Evolutionary conservation across 441 rosid genomes (phyloP), one percentile per base, ranked within the genome.

Genomic region (Pelargonium citronellum): DNA sequence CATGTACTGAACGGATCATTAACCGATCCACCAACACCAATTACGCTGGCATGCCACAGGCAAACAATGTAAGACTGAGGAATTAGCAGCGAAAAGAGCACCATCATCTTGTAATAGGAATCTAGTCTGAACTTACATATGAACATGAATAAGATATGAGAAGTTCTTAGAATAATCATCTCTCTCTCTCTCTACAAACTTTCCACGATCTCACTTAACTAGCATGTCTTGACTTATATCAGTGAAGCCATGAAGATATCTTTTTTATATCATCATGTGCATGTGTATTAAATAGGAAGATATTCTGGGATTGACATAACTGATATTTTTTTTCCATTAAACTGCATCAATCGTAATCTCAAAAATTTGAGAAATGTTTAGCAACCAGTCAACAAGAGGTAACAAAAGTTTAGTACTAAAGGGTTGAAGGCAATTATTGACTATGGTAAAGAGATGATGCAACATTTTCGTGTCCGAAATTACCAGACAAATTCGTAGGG

Each of bases 21-120:
- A 67, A 73, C 92, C 3, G 92, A 94, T 49, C 97, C 95, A 1
- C 86, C 85, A 1, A 75, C 80, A 72, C 90, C 90, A 27, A 68
- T 89, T 63, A 51, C 58, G 12, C 58, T n/a, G 4, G 58, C 58
- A 2, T 51, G 58, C 15, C 58, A 51, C 20, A 51, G 58, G 58
- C 15, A n/a, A 15, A n/a, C 69, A 64, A 61, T 5, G 39, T 0
- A 34, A 34, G 39, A 34, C 39, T 0, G 39, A 34, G 5, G 39
- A 34, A 34, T 34, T 34, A 34, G 39, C 5, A 47, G 12, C 13
- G 15, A 10, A 11, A 9, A 13, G 13, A 47, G 2, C 53, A 47
- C 12, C 53, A 46, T 12, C 13, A 13, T 13, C 15, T 11, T 47
- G 39, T 34, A 4, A 34, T 34, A 34, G 1, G 39, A 34, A 34